Evolutionary conservation across 2,329 filamentous ascomycete species (phyloP).

Genomic region (Botrytis pseudocinerea): DNA sequence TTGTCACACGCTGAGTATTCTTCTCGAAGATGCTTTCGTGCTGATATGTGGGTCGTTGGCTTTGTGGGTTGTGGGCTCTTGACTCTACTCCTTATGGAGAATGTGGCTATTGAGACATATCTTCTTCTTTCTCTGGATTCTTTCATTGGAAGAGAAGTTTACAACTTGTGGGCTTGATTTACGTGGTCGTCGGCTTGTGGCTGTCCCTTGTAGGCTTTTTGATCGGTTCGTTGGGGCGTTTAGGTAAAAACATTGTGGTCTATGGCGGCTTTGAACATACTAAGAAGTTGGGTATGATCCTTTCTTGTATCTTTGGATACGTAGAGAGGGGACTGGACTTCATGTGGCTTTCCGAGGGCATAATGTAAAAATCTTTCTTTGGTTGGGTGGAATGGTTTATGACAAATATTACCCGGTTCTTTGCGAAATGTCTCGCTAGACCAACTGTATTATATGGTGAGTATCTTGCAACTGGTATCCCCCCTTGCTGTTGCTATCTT

Average conservation of each 20-base stretch:
- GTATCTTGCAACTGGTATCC: slow-evolving; percentile 19
- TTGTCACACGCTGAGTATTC: slow-evolving; percentile 35
- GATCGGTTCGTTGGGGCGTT: slow-evolving; percentile 36
- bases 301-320: slow-evolving; percentile 36
- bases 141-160: slow-evolving; percentile 15
- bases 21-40: slow-evolving; percentile 26
- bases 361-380: slow-evolving; percentile 28
- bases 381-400: slow-evolving; percentile 8
- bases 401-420: slow-evolving; percentile 14
- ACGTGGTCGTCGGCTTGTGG: slow-evolving; percentile 42
- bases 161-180: slow-evolving; percentile 41
- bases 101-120: slow-evolving; percentile 43
- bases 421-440: slow-evolving; percentile 15
- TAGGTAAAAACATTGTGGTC: slow-evolving; percentile 31
- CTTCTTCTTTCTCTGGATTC: slow-evolving; percentile 23
- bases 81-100: slow-evolving; percentile 41
- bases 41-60: slow-evolving; percentile 41
- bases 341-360: slow-evolving; percentile 38
- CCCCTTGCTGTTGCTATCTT: slow-evolving; percentile 10
- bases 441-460: slow-evolving; percentile 25
- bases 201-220: slow-evolving; percentile 37
- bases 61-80: slow-evolving; percentile 45
- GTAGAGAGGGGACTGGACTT: slow-evolving; percentile 40
- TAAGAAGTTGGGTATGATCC: slow-evolving; percentile 41
- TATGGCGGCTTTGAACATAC: slow-evolving; percentile 41